These are phyloP conservation scores for Metschnikowia proteae DNA, from an alignment of 805 yeast genomes.

Conservation along the genomic window DNA sequence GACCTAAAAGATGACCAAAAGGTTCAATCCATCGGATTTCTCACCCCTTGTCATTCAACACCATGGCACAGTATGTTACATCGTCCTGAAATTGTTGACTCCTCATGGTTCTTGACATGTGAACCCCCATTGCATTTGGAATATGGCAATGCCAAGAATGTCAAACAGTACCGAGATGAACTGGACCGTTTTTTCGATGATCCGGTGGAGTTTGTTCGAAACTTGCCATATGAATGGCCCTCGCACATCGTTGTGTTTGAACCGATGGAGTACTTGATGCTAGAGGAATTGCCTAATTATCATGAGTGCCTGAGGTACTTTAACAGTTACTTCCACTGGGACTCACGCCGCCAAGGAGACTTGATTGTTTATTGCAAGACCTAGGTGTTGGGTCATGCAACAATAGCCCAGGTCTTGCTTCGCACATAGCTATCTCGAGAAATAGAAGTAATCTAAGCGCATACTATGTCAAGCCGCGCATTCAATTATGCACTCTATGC, in stretches of 20 bases:
- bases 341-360: conserved; percentile 73
- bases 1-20: conserved; percentile 41
- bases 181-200: conserved; percentile 78
- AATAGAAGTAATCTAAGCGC: background rate
- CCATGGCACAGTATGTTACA: conserved; percentile 91
- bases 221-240: conserved; percentile 38
- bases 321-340: conserved; percentile 86
- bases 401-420: background rate
- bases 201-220: conserved; percentile 53
- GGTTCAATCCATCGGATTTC: conserved; percentile 62
- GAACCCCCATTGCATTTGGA: conserved; percentile 72
- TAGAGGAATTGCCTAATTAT: conserved; percentile 47
- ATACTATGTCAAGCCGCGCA: background rate
- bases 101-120: conserved; percentile 79
- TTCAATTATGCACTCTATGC: conserved; percentile 1
- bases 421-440: background rate
- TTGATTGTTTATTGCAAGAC: conserved; percentile 53
- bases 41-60: conserved; percentile 96
- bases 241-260: conserved; percentile 70
- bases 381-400: too few relatives aligned
- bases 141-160: conserved; percentile 17
- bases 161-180: conserved; percentile 68
- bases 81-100: conserved; percentile 36
- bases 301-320: conserved; percentile 53
- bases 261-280: conserved; percentile 44